Conservation (phyloP, 2,329 filamentous ascomycete species). For the Albophoma yamanashiensis region DNA sequence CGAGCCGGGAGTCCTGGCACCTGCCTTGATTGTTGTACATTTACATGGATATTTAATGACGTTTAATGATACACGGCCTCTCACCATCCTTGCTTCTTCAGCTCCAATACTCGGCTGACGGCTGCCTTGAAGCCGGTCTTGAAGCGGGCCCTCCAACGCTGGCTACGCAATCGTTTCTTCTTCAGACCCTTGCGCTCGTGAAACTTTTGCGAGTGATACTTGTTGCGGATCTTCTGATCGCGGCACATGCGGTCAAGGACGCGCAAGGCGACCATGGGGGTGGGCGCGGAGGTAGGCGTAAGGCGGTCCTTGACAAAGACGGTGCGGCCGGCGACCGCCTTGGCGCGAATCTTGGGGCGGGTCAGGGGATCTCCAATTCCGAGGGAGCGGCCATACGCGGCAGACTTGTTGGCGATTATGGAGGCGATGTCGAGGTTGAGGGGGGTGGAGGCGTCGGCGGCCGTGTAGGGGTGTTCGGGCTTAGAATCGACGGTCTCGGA, state of each 20-base stretch:
- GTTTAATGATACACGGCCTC: not conserved
- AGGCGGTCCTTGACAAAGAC: constrained; percentile 24
- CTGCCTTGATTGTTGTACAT: not conserved
- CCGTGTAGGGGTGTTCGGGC: constrained; percentile 13
- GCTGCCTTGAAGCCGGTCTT: constrained; percentile 56
- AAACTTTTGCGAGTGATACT: constrained; percentile 50
- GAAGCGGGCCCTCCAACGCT: constrained; percentile 62
- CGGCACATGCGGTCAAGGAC: constrained; percentile 26
- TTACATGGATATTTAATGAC: not conserved
- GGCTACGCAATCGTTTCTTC: constrained; percentile 61
- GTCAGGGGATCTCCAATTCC: constrained; percentile 12
- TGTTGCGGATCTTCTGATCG: constrained; percentile 46
- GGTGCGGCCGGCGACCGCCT: constrained; percentile 24
- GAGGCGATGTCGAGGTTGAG: constrained; percentile 21
- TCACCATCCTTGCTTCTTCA: constrained; percentile 72
- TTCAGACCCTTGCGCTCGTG: constrained; percentile 69
- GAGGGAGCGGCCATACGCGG: constrained; percentile 10
- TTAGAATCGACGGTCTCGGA: not conserved
- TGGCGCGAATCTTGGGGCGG: constrained; percentile 17
- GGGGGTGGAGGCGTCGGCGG: constrained; percentile 10
- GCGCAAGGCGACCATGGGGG: constrained; percentile 32
- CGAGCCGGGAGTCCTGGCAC: too few species aligned
- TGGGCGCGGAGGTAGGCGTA: constrained; percentile 19
- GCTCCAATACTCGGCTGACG: constrained; percentile 52
- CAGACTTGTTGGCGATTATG: constrained; percentile 21